A percentile compares a stretch with the other conserved stretches of the same genome.
These are phyloP conservation scores for Xerocomus subilludens DNA, from an alignment of 1,284 basidiomycete genomes.

Conservation along the genomic window DNA sequence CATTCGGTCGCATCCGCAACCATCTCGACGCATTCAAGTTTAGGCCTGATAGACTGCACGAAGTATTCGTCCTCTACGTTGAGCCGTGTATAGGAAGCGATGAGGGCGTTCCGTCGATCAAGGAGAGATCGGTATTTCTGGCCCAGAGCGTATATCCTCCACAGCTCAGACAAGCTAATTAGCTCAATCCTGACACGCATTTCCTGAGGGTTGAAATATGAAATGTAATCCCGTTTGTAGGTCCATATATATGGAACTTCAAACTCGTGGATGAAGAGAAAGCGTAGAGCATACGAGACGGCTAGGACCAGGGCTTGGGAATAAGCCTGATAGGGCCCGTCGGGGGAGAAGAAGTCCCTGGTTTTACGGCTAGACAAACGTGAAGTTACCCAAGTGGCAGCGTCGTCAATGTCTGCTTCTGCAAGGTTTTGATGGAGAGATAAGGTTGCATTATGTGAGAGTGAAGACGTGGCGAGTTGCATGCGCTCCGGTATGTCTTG, in stretches of 20 bases:
- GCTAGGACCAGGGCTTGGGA: constrained; percentile 80
- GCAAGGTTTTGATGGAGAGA: constrained; percentile 74
- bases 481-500: constrained; percentile 96
- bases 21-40: constrained; percentile 84
- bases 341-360: constrained; percentile 75
- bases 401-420: constrained; percentile 80
- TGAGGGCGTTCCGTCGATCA: constrained; percentile 75
- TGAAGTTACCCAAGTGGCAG: constrained; percentile 89
- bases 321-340: constrained; percentile 69
- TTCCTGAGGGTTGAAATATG: constrained; percentile 75
- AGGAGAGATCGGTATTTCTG: constrained; percentile 88
- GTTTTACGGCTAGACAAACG: constrained; percentile 85
- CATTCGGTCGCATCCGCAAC: constrained; percentile 94
- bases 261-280: constrained; percentile 87
- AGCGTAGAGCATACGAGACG: constrained; percentile 83
- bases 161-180: constrained; percentile 82
- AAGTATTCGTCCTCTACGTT: constrained; percentile 78
- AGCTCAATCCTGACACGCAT: constrained; percentile 71
- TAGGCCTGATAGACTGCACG: constrained; percentile 70
- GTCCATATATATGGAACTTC: constrained; percentile 97
- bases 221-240: constrained; percentile 92
- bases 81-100: constrained; percentile 72
- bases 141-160: constrained; percentile 88
- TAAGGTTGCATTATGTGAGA: constrained; percentile 75
- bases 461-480: constrained; percentile 90